Evolutionary conservation across 768 basidiomycete species (phyloP), one percentile per base, ranked within the genome.

Genomic region (Porphyrellus cyaneotinctus): DNA sequence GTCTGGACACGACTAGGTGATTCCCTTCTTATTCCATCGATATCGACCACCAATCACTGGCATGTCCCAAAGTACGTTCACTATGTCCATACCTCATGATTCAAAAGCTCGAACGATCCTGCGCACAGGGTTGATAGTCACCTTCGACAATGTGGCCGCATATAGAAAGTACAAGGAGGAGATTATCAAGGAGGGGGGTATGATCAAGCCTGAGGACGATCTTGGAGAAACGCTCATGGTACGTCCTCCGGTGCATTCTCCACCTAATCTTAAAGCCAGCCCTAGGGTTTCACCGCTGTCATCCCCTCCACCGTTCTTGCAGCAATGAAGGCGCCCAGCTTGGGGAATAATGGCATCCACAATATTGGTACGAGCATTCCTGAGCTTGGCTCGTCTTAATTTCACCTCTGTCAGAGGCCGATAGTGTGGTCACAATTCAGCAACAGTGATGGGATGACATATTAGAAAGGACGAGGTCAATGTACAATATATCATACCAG

Each of bases 31-130:
- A 2, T 17, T 26, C 31, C 39, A 37, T 33, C 49, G 28, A 36
- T 13, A 56, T 26, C 47, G 26, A 51, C 30, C 42, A n/a, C 24
- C 14, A 46, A 15, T 15, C n/a, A n/a, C n/a, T n/a, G n/a, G n/a
- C 51, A 66, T 66, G 64, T 33, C 64, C 4, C 11, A 60, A 46
- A 52, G 64, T 65, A 45, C 17, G 63, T 58, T 13, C 39, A 7
- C 17, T 8, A 1, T 28, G 6, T 14, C 24, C 15, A 39, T 5
- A 12, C 6, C 15, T 36, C 5, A 4, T 15, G 3, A 6, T 3
- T 13, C 22, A 11, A 11, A 17, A 33, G 36, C 30, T 36, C 8
- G 30, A 48, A 2, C 14, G 42, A 48, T 43, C 20, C 5, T 24
- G 14, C 12, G 6, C 12, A 23, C 8, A 66, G 64, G 13, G 1